Evolutionary conservation across 2,329 filamentous ascomycete species (phyloP).

Genomic region (Dothiorella sarmentorum): DNA sequence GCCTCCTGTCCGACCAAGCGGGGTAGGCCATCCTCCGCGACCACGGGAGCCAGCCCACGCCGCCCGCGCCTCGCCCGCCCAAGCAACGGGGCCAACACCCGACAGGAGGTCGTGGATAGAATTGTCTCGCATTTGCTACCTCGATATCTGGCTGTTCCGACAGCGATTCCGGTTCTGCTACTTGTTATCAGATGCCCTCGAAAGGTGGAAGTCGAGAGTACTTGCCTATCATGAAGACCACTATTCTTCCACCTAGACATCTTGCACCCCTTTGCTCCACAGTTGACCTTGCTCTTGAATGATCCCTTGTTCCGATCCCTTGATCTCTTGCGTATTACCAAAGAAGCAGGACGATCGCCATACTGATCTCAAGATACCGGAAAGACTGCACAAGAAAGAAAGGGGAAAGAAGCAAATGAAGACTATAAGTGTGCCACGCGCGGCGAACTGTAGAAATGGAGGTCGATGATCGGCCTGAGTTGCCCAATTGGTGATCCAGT

Average conservation of each 20-base stretch:
- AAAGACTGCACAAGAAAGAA: too few relatives aligned
- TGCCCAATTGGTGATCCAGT: too few relatives aligned
- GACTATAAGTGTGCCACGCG: too few relatives aligned
- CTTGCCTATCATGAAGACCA: not conserved
- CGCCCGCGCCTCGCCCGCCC: not conserved
- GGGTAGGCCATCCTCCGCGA: slow-evolving; percentile 4
- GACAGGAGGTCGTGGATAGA: not conserved
- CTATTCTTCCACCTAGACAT: not conserved
- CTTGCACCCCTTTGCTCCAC: not conserved
- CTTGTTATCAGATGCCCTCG: slow-evolving; percentile 8
- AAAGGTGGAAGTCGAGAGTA: not conserved
- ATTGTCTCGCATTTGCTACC: slow-evolving; percentile 6
- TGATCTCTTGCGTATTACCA: not conserved
- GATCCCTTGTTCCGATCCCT: not conserved
- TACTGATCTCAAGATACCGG: too few relatives aligned
- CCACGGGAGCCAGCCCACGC: not conserved
- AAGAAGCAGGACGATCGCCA: too few relatives aligned
- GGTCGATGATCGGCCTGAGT: too few relatives aligned
- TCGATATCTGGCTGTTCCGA: not conserved
- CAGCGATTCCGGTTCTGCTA: not conserved
- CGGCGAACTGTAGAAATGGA: too few relatives aligned
- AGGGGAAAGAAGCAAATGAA: too few relatives aligned
- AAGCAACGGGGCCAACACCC: not conserved
- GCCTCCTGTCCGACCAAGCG: slow-evolving; percentile 1
- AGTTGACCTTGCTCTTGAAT: not conserved